A percentile compares a stretch with the other conserved stretches of the same genome.
phyloP scores from a whole-genome alignment of 345 rosid genomes.

The Hevea brasiliensis region DNA sequence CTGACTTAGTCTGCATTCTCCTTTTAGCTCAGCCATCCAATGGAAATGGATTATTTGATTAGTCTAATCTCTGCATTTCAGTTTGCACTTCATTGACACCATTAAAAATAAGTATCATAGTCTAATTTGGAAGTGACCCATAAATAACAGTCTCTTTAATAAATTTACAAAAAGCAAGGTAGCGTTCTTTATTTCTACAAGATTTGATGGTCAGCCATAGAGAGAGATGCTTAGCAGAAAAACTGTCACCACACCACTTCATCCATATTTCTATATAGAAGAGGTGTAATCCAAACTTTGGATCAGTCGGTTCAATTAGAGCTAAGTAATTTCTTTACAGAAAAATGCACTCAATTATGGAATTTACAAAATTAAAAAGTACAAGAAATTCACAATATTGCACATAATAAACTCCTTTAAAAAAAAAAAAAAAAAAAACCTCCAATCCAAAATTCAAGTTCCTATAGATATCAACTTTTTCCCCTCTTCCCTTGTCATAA shows the following conservation, averaged over 20 bases:
- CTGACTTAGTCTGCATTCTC: background rate
- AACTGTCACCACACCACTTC: background rate
- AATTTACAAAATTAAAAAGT: no score
- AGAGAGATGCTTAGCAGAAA: background rate
- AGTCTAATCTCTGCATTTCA: background rate
- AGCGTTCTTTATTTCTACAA: background rate
- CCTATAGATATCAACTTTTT: background rate
- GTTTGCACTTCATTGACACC: no score
- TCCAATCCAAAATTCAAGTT: background rate
- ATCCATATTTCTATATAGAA: background rate
- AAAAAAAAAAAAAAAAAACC: no score
- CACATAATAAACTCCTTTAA: background rate
- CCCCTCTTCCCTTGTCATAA: background rate
- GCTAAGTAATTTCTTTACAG: no score
- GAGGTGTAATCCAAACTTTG: background rate
- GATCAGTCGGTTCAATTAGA: background rate
- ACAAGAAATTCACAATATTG: background rate
- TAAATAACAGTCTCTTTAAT: background rate
- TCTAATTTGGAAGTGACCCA: background rate
- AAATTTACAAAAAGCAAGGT: background rate
- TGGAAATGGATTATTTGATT: background rate
- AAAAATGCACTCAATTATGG: background rate
- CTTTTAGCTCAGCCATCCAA: background rate
- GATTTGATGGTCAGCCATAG: background rate
- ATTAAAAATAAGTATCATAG: background rate